These are phyloP conservation scores for Amanita rubescens DNA, from an alignment of 768 basidiomycete genomes.

Conservation along the genomic window DNA sequence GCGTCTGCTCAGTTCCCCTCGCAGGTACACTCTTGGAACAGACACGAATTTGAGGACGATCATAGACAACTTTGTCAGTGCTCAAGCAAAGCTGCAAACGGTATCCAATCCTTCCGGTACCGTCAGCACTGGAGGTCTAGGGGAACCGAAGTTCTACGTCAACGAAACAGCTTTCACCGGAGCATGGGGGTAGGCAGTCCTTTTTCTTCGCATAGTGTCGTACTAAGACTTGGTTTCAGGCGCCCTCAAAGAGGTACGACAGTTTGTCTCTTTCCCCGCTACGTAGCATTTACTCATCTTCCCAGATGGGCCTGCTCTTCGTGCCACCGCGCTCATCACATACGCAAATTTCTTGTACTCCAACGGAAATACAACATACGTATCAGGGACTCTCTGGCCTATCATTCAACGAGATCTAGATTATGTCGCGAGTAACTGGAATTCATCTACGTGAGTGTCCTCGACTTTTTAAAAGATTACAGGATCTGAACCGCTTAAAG, in stretches of 20 bases:
- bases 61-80: slow-evolving; percentile 48
- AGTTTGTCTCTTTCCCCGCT: no score
- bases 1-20: background rate
- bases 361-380: slow-evolving; percentile 40
- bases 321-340: slow-evolving; percentile 57
- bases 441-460: slow-evolving; percentile 42
- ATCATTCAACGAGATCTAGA: slow-evolving; percentile 66
- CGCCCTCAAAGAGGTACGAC: slow-evolving; percentile 55
- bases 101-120: slow-evolving; percentile 60
- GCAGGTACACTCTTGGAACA: slow-evolving; percentile 34
- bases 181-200: slow-evolving; percentile 63
- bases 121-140: slow-evolving; percentile 55
- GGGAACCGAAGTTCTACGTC: slow-evolving; percentile 68
- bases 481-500: slow-evolving; percentile 20
- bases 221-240: slow-evolving; percentile 7
- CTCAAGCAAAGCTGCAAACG: slow-evolving; percentile 50
- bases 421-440: slow-evolving; percentile 65
- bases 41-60: slow-evolving; percentile 39
- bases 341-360: slow-evolving; percentile 57
- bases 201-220: slow-evolving; percentile 14
- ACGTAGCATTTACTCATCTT: background rate
- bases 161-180: slow-evolving; percentile 25
- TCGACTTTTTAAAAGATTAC: background rate
- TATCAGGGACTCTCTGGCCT: slow-evolving; percentile 53
- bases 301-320: slow-evolving; percentile 65